Evolutionary conservation across 306 rosid species (phyloP).

Genomic region (Alnus glutinosa): DNA sequence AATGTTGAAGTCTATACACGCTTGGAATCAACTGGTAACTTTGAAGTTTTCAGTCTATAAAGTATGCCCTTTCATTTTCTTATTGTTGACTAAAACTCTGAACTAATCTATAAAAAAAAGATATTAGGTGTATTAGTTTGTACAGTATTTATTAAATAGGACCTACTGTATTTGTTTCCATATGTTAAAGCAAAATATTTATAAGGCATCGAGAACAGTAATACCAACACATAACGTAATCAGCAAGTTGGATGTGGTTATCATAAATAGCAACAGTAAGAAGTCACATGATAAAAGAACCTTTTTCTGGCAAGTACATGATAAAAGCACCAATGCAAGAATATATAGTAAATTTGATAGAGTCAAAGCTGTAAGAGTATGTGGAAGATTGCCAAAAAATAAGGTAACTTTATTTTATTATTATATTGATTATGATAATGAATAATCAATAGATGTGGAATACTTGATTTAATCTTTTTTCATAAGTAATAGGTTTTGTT

Average conservation of each 20-base stretch:
- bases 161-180: background rate
- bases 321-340: background rate
- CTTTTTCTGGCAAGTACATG: background rate
- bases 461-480: background rate
- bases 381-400: background rate
- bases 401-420: background rate
- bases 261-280: background rate
- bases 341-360: background rate
- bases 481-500: background rate
- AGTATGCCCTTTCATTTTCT: background rate
- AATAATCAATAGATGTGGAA: background rate
- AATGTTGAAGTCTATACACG: background rate
- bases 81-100: background rate
- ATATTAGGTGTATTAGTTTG: too few relatives aligned
- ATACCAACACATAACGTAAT: background rate
- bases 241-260: background rate
- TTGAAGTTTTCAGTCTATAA: too few relatives aligned
- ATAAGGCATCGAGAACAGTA: background rate
- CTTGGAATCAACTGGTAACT: background rate
- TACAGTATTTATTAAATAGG: background rate
- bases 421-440: background rate
- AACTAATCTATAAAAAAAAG: background rate
- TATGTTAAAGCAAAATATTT: background rate
- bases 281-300: background rate
- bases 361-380: background rate